phyloP scores from a whole-genome alignment of 192 early-diverging fungal species.

The Chytriomyces sp. region DNA sequence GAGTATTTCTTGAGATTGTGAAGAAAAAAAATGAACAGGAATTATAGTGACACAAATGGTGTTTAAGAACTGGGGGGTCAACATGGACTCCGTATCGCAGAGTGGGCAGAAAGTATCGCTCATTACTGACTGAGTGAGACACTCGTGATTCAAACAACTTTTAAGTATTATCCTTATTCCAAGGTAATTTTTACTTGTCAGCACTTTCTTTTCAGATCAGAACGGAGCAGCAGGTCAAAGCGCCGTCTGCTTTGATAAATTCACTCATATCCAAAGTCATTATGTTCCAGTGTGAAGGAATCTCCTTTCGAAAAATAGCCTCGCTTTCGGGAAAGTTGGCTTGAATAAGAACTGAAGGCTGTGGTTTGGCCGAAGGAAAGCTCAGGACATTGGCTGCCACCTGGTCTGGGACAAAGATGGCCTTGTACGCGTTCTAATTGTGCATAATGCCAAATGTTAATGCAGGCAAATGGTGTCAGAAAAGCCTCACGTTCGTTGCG shows the following conservation, averaged over 20 bases:
- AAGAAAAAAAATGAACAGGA: not conserved
- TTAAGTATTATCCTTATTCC: too few species aligned
- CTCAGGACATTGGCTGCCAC: slow-evolving; percentile 46
- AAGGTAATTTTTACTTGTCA: not conserved
- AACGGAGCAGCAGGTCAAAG: slow-evolving; percentile 50
- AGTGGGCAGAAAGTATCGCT: too few species aligned
- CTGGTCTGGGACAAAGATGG: slow-evolving; percentile 45
- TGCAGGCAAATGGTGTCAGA: not conserved
- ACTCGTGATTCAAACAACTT: too few species aligned
- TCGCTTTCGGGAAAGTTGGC: slow-evolving; percentile 40
- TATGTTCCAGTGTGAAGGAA: slow-evolving; percentile 12
- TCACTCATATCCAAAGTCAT: slow-evolving; percentile 44
- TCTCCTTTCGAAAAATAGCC: slow-evolving; percentile 18
- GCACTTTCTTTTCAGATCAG: slow-evolving; percentile 8
- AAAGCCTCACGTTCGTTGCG: slow-evolving; percentile 1
- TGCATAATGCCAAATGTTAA: not conserved
- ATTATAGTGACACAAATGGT: too few species aligned
- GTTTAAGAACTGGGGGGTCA: too few species aligned
- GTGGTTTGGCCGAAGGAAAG: slow-evolving; percentile 27
- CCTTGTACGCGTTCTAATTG: slow-evolving; percentile 1
- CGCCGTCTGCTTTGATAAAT: slow-evolving; percentile 50
- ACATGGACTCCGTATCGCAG: too few species aligned
- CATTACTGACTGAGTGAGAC: too few species aligned
- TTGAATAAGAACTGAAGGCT: slow-evolving; percentile 36
- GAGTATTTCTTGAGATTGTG: not conserved